phyloP scores from a whole-genome alignment of 2,329 filamentous ascomycete genomes.

The Phialocephala sp. region DNA sequence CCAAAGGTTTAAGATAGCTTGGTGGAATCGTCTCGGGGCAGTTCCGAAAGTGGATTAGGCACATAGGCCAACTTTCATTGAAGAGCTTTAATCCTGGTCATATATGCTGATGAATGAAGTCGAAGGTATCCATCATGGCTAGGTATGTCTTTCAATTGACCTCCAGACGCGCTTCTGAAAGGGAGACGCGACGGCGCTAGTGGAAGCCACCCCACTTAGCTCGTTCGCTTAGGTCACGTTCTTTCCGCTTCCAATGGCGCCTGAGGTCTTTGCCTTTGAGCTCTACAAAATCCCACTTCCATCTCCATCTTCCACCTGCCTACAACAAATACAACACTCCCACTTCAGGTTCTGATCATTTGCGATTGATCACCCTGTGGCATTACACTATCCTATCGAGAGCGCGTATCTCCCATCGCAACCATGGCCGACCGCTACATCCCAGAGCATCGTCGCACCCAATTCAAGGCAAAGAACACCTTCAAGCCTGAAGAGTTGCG shows the following conservation, averaged over 20 bases:
- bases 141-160: not conserved
- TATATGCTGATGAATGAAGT: not conserved
- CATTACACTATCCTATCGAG: constrained; percentile 17
- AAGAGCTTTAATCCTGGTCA: not conserved
- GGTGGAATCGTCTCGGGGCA: not conserved
- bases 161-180: constrained; percentile 10
- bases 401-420: constrained; percentile 32
- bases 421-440: constrained; percentile 98
- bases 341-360: constrained; percentile 27
- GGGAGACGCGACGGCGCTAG: constrained; percentile 29
- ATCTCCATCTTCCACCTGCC: constrained; percentile 16
- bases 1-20: not conserved
- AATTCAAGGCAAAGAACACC: constrained; percentile 99
- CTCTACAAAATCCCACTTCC: constrained; percentile 33
- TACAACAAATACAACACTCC: constrained; percentile 19
- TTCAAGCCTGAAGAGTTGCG: constrained; percentile 99
- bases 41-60: not conserved
- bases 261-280: constrained; percentile 21
- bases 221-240: constrained; percentile 27
- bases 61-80: not conserved
- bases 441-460: constrained; percentile 96
- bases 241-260: constrained; percentile 19
- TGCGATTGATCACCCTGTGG: constrained; percentile 23
- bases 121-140: no score
- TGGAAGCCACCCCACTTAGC: constrained; percentile 16